These are phyloP conservation scores for Mallotus japonicus DNA, from an alignment of 441 rosid species.

Conservation along the genomic window DNA sequence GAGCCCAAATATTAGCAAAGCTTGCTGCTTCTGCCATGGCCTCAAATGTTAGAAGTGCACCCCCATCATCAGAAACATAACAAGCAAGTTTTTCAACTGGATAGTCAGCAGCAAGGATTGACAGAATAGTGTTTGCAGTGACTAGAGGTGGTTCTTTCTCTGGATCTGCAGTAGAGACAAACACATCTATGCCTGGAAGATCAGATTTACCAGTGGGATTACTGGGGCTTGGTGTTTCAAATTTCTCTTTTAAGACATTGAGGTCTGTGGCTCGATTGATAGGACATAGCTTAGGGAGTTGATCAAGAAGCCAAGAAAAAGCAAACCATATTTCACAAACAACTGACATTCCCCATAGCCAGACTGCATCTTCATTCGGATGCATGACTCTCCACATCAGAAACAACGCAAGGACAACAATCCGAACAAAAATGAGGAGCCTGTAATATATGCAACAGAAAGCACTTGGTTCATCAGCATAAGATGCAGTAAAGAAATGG, in stretches of 20 bases:
- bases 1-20: conserved; percentile 81
- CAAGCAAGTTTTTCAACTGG: conserved; percentile 92
- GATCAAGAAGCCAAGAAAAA: conserved; percentile 94
- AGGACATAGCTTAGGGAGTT: conserved; percentile 87
- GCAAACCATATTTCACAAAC: conserved; percentile 96
- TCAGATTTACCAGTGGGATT: conserved; percentile 86
- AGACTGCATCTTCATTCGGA: conserved; percentile 63
- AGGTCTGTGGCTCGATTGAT: conserved; percentile 85
- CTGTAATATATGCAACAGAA: conserved; percentile 33
- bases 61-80: conserved; percentile 92
- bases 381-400: conserved; percentile 65
- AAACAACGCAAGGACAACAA: conserved; percentile 68
- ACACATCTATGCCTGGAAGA: conserved; percentile 84
- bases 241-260: conserved; percentile 78
- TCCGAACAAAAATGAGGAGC: conserved; percentile 70
- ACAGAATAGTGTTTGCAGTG: conserved; percentile 82
- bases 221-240: conserved; percentile 61
- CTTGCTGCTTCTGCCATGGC: conserved; percentile 97
- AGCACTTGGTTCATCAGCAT: conserved; percentile 12
- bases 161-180: conserved; percentile 94
- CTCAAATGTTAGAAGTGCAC: conserved; percentile 84
- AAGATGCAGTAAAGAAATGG: not conserved
- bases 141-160: conserved; percentile 97
- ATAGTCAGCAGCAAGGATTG: conserved; percentile 79
- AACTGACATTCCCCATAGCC: conserved; percentile 97